phyloP scores from a whole-genome alignment of 225 moss, liverwort and hornwort genomes.

The Marchantia polymorpha region DNA sequence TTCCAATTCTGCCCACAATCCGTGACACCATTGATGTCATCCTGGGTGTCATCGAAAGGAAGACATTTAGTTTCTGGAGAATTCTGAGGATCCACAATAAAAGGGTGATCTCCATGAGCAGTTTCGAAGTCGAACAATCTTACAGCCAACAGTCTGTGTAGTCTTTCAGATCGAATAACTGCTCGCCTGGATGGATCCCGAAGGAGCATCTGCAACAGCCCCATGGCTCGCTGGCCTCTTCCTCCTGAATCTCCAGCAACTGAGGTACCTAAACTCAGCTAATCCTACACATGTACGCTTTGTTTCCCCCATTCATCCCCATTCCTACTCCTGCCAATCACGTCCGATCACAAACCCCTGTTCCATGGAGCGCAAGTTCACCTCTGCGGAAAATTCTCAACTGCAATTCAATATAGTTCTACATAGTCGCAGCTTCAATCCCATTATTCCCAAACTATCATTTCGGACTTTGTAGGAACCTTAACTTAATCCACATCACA shows the following conservation, averaged over 20 bases:
- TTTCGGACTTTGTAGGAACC: no score
- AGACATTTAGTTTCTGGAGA: background rate
- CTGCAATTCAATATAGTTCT: no score
- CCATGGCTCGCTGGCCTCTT: background rate
- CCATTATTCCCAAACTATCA: no score
- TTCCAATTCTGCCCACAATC: background rate
- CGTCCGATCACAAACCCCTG: background rate
- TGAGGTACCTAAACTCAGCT: background rate
- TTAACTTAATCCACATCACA: no score
- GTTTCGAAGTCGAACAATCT: background rate
- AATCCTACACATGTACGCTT: background rate
- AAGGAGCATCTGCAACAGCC: background rate
- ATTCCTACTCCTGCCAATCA: background rate
- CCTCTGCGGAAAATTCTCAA: no score
- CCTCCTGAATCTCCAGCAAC: slow-evolving; percentile 9
- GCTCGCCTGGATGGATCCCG: background rate
- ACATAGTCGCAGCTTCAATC: no score
- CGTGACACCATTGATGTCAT: background rate
- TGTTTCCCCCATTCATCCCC: slow-evolving; percentile 1
- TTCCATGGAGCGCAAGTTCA: background rate
- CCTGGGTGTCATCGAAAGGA: background rate
- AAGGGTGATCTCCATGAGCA: background rate
- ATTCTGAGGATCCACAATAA: background rate
- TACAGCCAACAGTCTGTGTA: background rate
- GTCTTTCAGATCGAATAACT: background rate